phyloP scores from a whole-genome alignment of 1,139 yeast species.

The Scheffersomyces illinoinensis region DNA sequence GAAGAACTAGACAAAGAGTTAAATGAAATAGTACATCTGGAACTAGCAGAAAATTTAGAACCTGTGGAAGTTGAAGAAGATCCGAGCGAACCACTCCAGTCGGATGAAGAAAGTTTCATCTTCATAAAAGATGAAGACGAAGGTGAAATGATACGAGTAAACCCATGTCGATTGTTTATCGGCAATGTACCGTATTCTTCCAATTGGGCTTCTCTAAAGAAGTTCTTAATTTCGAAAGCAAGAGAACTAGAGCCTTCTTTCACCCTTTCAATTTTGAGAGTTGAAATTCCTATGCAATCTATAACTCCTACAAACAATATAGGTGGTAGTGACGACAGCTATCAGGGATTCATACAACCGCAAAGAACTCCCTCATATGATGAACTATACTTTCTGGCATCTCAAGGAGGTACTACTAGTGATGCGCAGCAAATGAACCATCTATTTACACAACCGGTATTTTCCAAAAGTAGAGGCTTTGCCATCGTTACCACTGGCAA shows the following conservation, averaged over 20 bases:
- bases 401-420: background rate
- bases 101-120: slow-evolving; percentile 15
- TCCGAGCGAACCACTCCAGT: background rate
- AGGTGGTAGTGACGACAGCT: background rate
- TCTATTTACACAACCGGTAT: background rate
- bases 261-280: slow-evolving; percentile 37
- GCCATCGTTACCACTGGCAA: slow-evolving; percentile 62
- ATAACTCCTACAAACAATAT: background rate
- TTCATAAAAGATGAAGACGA: slow-evolving; percentile 26
- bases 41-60: background rate
- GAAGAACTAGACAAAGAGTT: background rate
- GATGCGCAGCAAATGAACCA: background rate
- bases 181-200: slow-evolving; percentile 61
- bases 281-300: slow-evolving; percentile 55
- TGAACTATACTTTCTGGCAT: background rate
- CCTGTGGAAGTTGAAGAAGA: slow-evolving; percentile 1
- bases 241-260: slow-evolving; percentile 29
- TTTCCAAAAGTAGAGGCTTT: slow-evolving; percentile 51
- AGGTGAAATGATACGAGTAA: slow-evolving; percentile 32
- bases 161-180: slow-evolving; percentile 46
- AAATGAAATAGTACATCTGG: background rate
- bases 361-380: background rate
- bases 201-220: slow-evolving; percentile 57
- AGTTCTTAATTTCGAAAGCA: slow-evolving; percentile 38
- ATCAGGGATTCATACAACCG: background rate